phyloP scores from a whole-genome alignment of 805 yeast genomes.

The Isabelozyma gotoi region DNA sequence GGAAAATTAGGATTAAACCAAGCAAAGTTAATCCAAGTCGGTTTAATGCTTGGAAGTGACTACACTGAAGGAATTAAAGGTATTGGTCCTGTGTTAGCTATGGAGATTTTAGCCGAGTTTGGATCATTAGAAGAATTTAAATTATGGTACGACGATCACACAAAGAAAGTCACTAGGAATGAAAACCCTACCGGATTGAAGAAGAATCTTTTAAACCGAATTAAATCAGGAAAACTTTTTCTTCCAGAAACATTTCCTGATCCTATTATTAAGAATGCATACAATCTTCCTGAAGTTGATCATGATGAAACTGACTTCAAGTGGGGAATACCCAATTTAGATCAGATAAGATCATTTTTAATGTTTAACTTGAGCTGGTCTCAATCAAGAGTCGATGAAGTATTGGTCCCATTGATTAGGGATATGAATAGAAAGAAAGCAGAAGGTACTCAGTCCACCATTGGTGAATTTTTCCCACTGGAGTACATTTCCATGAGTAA shows the following conservation, averaged over 20 bases:
- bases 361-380: conserved; percentile 78
- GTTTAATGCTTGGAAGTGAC: conserved; percentile 87
- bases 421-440: conserved; percentile 66
- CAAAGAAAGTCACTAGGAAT: conserved; percentile 37
- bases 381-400: conserved; percentile 72
- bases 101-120: conserved; percentile 89
- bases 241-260: conserved; percentile 73
- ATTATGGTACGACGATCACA: conserved; percentile 57
- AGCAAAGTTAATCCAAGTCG: conserved; percentile 70
- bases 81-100: conserved; percentile 89
- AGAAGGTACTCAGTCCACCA: conserved; percentile 55
- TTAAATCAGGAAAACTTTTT: conserved; percentile 52
- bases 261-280: conserved; percentile 66
- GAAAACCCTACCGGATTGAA: conserved; percentile 47
- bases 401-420: conserved; percentile 79
- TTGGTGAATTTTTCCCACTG: conserved; percentile 68
- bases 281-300: conserved; percentile 80
- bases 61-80: conserved; percentile 93
- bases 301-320: conserved; percentile 70
- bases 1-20: conserved; percentile 65
- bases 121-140: conserved; percentile 43
- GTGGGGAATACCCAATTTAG: conserved; percentile 92
- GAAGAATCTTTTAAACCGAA: conserved; percentile 55
- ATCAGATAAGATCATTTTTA: conserved; percentile 69
- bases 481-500: conserved; percentile 49